These are phyloP conservation scores for Viola odorata DNA, from an alignment of 345 rosid genomes.

Conservation along the genomic window DNA sequence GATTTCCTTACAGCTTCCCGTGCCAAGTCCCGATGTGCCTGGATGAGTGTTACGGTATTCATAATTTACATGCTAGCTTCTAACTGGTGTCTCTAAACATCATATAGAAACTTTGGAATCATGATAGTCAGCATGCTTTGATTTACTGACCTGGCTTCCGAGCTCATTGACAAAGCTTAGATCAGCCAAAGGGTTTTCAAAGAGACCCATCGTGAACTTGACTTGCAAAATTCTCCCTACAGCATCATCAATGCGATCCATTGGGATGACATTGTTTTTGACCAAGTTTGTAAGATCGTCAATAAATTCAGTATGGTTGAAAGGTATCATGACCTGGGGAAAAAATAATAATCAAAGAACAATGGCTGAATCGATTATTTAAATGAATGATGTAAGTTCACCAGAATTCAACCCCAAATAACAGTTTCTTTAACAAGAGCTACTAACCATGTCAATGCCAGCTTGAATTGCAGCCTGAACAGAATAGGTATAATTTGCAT, in stretches of 20 bases:
- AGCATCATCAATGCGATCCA: slow-evolving; percentile 31
- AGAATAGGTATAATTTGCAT: slow-evolving; percentile 27
- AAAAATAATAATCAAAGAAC: not conserved
- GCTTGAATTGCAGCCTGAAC: slow-evolving; percentile 23
- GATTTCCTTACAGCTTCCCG: slow-evolving; percentile 28
- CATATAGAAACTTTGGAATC: not conserved
- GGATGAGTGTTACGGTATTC: not conserved
- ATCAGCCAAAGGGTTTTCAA: slow-evolving; percentile 30
- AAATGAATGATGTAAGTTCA: not conserved
- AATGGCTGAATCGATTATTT: not conserved
- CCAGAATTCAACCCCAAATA: slow-evolving; percentile 10
- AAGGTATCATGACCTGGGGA: slow-evolving; percentile 27
- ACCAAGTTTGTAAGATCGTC: slow-evolving; percentile 27
- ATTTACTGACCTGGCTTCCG: slow-evolving; percentile 26
- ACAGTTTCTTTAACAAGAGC: not conserved
- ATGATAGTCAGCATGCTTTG: not conserved
- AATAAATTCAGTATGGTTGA: slow-evolving; percentile 23
- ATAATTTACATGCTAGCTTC: not conserved
- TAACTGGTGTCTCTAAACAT: not conserved
- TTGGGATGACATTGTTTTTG: slow-evolving; percentile 17
- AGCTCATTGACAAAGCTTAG: slow-evolving; percentile 25
- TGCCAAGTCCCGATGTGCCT: slow-evolving; percentile 28
- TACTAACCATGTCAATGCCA: slow-evolving; percentile 29
- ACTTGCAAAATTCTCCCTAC: slow-evolving; percentile 25
- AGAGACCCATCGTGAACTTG: slow-evolving; percentile 27